Evolutionary conservation across 2,329 filamentous ascomycete genomes (phyloP), one percentile per base, ranked within the genome.

Genomic region (Orbilia brochopaga): DNA sequence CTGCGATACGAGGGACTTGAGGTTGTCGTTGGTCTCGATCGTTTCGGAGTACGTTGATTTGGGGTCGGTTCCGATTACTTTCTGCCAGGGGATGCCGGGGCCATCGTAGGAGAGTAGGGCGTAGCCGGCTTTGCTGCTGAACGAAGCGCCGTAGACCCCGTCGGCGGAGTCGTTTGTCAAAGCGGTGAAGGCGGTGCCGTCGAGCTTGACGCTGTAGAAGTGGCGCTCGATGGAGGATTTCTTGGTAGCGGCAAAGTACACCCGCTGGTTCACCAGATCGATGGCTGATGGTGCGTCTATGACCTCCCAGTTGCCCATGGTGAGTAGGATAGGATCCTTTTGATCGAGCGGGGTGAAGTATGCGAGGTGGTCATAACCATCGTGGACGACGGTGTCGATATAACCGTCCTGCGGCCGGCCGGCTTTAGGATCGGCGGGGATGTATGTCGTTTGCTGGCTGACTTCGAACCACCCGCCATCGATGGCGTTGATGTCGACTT

Each of bases 381-480:
- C 85, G 77, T 95, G 84, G 62, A 97, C 89, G 69, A 97, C 83
- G 0, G 90, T 92, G 79, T 99, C 94, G 73, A 99, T 88, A 77
- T 99, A 99, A 21, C 94, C 94, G 79, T 97, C 92, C 3, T 93
- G 80, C 1, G 85, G 83, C 21, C 92, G 87, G 13, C 90, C 90
- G 73, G 90, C 91, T 10, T 81, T 79, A 21, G 89, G 85, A 78
- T 97, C 91, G 2, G 91, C 90, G 1, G 94, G 94, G 65, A 99
- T 88, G 78, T 89, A 97, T 13, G 83, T 87, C 2, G 92, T 96
- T 46, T 88, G 86, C 76, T 96, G 89, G 0, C 91, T 91, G 46
- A 96, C 91, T 80, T 99, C 94, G 76, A 97, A 93, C 94, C 94
- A 99, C 35, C 94, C 95, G 21, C 92, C 92, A 78, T 99, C 94